Evolutionary conservation across 352 stramenopile genomes (phyloP).

Genomic region (Phytophthora idaei): DNA sequence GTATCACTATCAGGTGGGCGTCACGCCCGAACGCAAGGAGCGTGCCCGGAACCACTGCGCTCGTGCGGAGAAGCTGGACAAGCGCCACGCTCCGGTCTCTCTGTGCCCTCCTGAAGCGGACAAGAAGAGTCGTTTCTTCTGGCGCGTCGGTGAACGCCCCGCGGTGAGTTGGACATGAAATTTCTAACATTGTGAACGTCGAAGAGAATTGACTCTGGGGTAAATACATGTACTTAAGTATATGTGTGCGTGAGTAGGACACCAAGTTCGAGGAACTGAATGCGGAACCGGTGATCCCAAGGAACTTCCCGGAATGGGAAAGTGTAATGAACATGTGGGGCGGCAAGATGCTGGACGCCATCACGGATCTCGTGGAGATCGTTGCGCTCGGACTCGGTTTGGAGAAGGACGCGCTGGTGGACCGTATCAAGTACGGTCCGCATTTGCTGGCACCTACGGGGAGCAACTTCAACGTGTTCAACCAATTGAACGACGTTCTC

Average conservation of each 20-base stretch:
- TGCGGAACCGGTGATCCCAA: conserved; percentile 85
- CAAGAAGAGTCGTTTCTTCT: conserved; percentile 96
- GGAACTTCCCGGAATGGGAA: conserved; percentile 88
- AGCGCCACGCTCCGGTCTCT: conserved; percentile 74
- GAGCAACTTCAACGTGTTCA: conserved; percentile 87
- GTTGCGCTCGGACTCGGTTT: conserved; percentile 86
- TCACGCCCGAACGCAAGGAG: conserved; percentile 89
- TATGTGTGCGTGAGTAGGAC: conserved; percentile 28
- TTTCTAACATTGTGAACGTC: neutral
- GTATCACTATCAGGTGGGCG: conserved; percentile 89
- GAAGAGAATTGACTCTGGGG: conserved; percentile 5
- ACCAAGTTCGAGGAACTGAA: conserved; percentile 89
- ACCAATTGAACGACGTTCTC: conserved; percentile 84
- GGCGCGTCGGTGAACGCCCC: conserved; percentile 87
- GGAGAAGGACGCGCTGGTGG: conserved; percentile 76
- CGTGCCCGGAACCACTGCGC: conserved; percentile 86
- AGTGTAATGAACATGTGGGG: conserved; percentile 93
- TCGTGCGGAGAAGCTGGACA: conserved; percentile 52
- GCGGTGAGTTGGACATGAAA: conserved; percentile 14
- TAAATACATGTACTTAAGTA: neutral
- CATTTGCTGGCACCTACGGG: conserved; percentile 92
- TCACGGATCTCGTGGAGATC: conserved; percentile 88
- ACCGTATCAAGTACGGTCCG: conserved; percentile 84
- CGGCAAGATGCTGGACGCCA: conserved; percentile 84
- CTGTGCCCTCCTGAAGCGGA: conserved; percentile 90